Conservation (phyloP, 352 stramenopile genomes). For the Phytophthora pisi region DNA sequence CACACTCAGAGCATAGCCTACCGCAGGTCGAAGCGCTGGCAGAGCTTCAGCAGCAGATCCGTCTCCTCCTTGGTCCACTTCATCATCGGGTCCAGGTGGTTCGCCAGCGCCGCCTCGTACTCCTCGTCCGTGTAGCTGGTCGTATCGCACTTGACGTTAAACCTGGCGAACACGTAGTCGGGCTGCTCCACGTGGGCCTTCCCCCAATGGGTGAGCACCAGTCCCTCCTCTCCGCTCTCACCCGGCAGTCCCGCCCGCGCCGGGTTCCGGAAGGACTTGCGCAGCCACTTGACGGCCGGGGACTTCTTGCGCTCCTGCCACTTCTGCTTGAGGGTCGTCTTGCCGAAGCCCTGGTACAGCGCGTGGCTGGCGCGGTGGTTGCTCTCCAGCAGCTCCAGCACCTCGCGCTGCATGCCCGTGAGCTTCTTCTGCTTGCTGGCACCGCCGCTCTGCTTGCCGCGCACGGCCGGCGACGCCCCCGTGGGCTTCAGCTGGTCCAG, state of each 20-base stretch:
- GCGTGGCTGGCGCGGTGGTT: slow-evolving; percentile 66
- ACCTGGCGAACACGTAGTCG: slow-evolving; percentile 74
- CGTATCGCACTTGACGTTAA: slow-evolving; percentile 65
- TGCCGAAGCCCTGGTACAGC: slow-evolving; percentile 64
- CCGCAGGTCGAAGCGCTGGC: slow-evolving; percentile 59
- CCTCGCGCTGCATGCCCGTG: slow-evolving; percentile 69
- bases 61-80: slow-evolving; percentile 76
- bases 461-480: slow-evolving; percentile 19
- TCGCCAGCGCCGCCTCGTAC: slow-evolving; percentile 47
- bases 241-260: slow-evolving; percentile 49
- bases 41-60: slow-evolving; percentile 57
- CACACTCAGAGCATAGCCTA: too few species aligned
- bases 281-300: slow-evolving; percentile 67
- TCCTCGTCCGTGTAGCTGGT: slow-evolving; percentile 60
- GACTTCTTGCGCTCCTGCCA: slow-evolving; percentile 55
- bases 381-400: slow-evolving; percentile 68
- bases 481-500: slow-evolving; percentile 65
- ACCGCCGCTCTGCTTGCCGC: slow-evolving; percentile 26
- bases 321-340: slow-evolving; percentile 68
- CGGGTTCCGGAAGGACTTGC: slow-evolving; percentile 66
- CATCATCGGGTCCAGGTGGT: slow-evolving; percentile 52
- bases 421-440: slow-evolving; percentile 55
- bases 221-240: slow-evolving; percentile 42
- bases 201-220: slow-evolving; percentile 67
- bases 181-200: slow-evolving; percentile 60